Evolutionary conservation across 192 early-diverging fungal genomes (phyloP).

Genomic region (Coemansia sp.): DNA sequence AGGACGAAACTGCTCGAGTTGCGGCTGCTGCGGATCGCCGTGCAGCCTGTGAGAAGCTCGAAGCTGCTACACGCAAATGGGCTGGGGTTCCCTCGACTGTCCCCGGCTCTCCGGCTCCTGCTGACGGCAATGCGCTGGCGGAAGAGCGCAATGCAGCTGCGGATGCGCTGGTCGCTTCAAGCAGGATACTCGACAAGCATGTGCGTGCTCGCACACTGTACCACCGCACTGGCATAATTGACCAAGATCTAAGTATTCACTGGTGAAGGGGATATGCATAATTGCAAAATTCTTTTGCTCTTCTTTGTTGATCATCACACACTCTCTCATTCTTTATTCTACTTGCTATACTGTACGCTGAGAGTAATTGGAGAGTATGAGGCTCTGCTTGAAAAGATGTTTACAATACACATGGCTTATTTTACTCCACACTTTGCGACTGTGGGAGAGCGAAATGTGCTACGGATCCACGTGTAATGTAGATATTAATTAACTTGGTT

Average conservation of each 20-base stretch:
- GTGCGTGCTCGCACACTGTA: constrained; percentile 54
- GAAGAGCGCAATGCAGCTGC: constrained; percentile 43
- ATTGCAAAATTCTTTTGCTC: background rate
- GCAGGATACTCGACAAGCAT: constrained; percentile 50
- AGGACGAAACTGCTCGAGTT: constrained; percentile 40
- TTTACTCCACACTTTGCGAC: background rate
- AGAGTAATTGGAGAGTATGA: background rate
- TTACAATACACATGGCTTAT: background rate
- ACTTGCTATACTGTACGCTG: background rate
- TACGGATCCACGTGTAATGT: background rate
- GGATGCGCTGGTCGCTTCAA: constrained; percentile 49
- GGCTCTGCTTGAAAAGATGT: background rate
- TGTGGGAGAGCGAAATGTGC: background rate
- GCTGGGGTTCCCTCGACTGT: constrained; percentile 16
- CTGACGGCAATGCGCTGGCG: constrained; percentile 13
- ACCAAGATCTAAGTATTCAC: constrained; percentile 17
- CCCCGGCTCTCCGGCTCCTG: background rate
- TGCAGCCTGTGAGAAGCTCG: constrained; percentile 45
- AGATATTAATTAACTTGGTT: too few species aligned
- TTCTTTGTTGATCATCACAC: background rate
- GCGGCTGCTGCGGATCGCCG: constrained; percentile 30
- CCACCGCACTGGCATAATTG: constrained; percentile 54
- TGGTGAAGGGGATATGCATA: constrained; percentile 13
- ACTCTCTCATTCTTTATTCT: background rate
- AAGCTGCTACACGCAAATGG: constrained; percentile 55